A percentile compares a stretch with the other conserved stretches of the same genome.
These are phyloP conservation scores for Juncus effusus DNA, from an alignment of 176 grass and related monocot genomes.

Conservation along the genomic window DNA sequence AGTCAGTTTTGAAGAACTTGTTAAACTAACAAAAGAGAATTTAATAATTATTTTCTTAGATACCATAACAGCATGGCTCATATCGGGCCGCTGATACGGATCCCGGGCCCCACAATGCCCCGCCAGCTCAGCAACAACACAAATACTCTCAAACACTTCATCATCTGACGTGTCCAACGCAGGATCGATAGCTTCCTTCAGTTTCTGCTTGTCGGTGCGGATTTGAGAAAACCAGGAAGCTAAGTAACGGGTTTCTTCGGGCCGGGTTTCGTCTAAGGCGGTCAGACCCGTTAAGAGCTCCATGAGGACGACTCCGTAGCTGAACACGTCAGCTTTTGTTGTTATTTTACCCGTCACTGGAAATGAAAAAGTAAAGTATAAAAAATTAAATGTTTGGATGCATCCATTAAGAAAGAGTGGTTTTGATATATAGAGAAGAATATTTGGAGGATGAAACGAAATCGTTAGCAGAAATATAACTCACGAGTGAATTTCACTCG, in stretches of 20 bases:
- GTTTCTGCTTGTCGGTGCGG: constrained; percentile 51
- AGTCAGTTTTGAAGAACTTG: no score
- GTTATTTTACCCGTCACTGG: constrained; percentile 94
- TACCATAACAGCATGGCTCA: constrained; percentile 68
- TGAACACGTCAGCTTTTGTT: constrained; percentile 92
- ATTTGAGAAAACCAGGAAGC: constrained; percentile 77
- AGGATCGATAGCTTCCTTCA: constrained; percentile 62
- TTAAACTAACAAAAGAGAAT: no score
- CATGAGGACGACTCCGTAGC: constrained; percentile 92
- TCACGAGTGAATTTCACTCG: no score
- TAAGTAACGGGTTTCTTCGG: constrained; percentile 79
- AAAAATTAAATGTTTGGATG: neutral
- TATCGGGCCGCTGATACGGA: constrained; percentile 70
- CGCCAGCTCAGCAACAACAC: constrained; percentile 61
- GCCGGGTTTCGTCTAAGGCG: constrained; percentile 66
- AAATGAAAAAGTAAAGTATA: constrained; percentile 15
- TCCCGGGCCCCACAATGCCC: constrained; percentile 79
- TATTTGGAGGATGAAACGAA: no score
- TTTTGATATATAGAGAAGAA: no score
- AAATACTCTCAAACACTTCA: constrained; percentile 63
- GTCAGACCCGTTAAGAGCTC: constrained; percentile 83
- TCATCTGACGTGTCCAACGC: constrained; percentile 48
- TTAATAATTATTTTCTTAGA: no score
- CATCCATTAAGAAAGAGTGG: no score
- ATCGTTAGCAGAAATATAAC: no score